Percentiles rank a stretch among this genome's conserved stretches.
Conservation (phyloP, 805 yeast genomes). For the Kuraishia capsulata region DNA sequence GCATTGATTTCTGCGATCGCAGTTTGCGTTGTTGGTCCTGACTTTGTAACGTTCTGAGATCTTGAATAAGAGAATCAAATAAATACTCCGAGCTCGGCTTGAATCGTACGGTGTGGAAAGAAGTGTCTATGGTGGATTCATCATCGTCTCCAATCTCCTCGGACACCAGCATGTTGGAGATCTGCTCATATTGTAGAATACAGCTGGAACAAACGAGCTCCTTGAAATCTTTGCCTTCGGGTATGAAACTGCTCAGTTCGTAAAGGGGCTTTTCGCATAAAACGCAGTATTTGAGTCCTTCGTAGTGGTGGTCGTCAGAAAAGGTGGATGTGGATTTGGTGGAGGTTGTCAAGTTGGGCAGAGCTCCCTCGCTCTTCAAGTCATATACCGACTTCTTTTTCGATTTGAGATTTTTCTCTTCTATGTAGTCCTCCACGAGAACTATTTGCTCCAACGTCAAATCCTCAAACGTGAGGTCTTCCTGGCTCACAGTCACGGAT, state of each 20-base stretch:
- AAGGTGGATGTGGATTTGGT: conserved; percentile 20
- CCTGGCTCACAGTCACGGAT: background rate
- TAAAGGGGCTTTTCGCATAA: conserved; percentile 63
- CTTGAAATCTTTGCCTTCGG: conserved; percentile 18
- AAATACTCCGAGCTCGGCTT: conserved; percentile 1
- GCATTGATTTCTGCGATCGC: background rate
- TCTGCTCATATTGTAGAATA: conserved; percentile 30
- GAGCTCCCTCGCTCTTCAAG: conserved; percentile 15
- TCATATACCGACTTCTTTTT: conserved; percentile 22
- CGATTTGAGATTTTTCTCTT: conserved; percentile 1
- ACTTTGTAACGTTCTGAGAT: conserved; percentile 1
- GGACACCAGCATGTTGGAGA: conserved; percentile 7
- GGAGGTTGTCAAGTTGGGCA: conserved; percentile 1
- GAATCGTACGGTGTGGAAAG: conserved; percentile 5
- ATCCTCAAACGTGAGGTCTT: background rate
- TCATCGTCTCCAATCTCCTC: conserved; percentile 7
- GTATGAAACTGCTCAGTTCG: conserved; percentile 38
- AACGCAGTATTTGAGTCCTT: conserved; percentile 44
- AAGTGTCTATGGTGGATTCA: conserved; percentile 6
- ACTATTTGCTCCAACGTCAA: conserved; percentile 1
- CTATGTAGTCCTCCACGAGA: conserved; percentile 4
- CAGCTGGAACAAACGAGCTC: conserved; percentile 62
- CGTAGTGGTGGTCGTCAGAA: conserved; percentile 22
- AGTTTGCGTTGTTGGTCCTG: background rate
- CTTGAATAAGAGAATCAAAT: conserved; percentile 1